phyloP scores from a whole-genome alignment of 192 early-diverging fungal genomes.

The Coemansia sp. region DNA sequence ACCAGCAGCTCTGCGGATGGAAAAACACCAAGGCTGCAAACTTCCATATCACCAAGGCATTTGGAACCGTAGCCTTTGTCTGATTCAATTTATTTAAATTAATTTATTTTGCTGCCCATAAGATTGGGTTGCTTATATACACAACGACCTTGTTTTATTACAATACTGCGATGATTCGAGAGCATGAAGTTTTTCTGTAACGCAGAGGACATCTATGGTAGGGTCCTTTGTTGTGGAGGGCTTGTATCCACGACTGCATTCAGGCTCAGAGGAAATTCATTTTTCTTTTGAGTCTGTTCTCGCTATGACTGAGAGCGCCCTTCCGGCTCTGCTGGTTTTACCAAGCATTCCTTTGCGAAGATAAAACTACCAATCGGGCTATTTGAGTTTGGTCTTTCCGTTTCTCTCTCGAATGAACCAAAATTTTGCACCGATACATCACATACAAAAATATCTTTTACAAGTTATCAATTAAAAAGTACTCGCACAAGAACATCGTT shows the following conservation, averaged over 20 bases:
- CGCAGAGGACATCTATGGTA: not conserved
- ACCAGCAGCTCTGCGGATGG: constrained; percentile 13
- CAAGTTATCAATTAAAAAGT: too few species aligned
- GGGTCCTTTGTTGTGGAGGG: constrained; percentile 11
- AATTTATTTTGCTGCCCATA: constrained; percentile 2
- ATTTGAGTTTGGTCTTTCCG: constrained; percentile 28
- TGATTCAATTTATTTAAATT: not conserved
- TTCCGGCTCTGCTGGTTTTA: not conserved
- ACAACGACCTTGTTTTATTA: not conserved
- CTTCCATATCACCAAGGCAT: constrained; percentile 11
- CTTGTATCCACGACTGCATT: constrained; percentile 20
- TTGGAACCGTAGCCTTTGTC: constrained; percentile 9
- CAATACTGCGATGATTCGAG: not conserved
- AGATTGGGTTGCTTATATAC: not conserved
- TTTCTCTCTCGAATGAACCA: constrained; percentile 12
- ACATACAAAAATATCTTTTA: not conserved
- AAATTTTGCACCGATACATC: constrained; percentile 25
- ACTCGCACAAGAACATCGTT: too few species aligned
- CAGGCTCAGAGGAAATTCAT: not conserved
- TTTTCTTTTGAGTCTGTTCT: too few species aligned
- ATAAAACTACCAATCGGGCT: constrained; percentile 15
- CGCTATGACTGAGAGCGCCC: constrained; percentile 24
- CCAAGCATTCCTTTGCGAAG: constrained; percentile 9
- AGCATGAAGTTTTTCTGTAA: not conserved
- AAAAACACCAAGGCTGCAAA: constrained; percentile 1